Conservation (phyloP, 306 rosid genomes). For the Benincasa hispida region DNA sequence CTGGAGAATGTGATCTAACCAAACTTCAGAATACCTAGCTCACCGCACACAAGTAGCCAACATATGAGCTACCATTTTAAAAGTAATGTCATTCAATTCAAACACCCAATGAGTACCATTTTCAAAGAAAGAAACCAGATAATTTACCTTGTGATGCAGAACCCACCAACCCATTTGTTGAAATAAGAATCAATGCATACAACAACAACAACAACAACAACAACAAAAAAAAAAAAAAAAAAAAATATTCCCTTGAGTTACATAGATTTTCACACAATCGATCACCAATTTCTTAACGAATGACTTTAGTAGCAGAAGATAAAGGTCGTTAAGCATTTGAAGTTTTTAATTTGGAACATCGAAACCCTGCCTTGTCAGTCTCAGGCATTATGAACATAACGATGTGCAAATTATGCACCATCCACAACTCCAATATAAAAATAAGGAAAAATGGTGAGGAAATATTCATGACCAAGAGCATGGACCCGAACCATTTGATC, state of each 20-base stretch:
- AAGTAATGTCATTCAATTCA: background rate
- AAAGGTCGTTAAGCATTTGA: background rate
- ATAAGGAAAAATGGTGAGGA: background rate
- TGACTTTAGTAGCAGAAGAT: background rate
- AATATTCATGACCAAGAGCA: background rate
- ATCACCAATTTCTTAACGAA: background rate
- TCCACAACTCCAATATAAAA: background rate
- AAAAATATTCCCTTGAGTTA: background rate
- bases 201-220: too few relatives aligned
- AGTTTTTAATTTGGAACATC: background rate
- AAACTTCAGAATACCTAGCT: too few relatives aligned
- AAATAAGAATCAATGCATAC: background rate
- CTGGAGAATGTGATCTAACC: too few relatives aligned
- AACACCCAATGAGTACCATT: background rate
- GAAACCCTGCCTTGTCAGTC: background rate
- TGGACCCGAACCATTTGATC: background rate
- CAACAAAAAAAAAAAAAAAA: background rate
- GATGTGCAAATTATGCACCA: background rate
- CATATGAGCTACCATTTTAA: too few relatives aligned
- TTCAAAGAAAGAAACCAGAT: background rate
- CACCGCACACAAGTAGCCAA: too few relatives aligned
- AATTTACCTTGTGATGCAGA: background rate
- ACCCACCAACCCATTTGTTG: background rate
- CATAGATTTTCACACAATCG: background rate
- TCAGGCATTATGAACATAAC: background rate